Conservation (phyloP, 106 monocot genomes). For the Allium cepa region DNA sequence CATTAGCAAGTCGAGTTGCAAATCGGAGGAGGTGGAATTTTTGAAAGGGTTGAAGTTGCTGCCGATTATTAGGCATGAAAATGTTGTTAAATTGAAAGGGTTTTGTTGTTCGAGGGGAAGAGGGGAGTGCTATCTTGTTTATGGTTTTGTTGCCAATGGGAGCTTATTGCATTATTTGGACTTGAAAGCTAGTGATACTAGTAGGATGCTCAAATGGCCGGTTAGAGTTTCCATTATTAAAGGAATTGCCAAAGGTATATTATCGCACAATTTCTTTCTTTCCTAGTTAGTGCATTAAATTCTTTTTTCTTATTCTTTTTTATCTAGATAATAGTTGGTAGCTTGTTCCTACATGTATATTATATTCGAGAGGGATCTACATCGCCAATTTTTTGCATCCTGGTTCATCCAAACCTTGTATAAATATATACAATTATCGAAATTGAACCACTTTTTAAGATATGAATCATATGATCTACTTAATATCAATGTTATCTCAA, state of each 20-base stretch:
- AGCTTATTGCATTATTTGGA: constrained; percentile 58
- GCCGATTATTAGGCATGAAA: constrained; percentile 51
- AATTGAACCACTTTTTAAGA: too few species aligned
- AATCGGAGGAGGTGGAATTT: constrained; percentile 79
- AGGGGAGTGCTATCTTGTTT: constrained; percentile 89
- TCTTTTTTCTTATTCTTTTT: neutral
- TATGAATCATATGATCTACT: too few species aligned
- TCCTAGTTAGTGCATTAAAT: neutral
- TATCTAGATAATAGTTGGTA: too few species aligned
- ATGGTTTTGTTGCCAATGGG: constrained; percentile 75
- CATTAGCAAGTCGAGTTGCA: constrained; percentile 82
- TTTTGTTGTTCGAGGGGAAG: constrained; percentile 82
- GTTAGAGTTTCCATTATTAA: constrained; percentile 70
- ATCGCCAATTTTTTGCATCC: too few species aligned
- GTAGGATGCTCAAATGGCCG: constrained; percentile 57
- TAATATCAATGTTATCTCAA: too few species aligned
- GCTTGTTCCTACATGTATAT: too few species aligned
- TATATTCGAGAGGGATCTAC: too few species aligned
- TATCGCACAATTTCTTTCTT: neutral
- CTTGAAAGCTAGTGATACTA: constrained; percentile 20
- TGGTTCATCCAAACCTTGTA: too few species aligned
- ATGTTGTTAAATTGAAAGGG: constrained; percentile 59
- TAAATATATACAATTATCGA: too few species aligned
- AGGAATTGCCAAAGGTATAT: constrained; percentile 70
- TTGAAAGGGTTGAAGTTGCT: constrained; percentile 70